Evolutionary conservation across 495 filamentous ascomycete genomes (phyloP).

Genomic region (Neurospora hispaniola): DNA sequence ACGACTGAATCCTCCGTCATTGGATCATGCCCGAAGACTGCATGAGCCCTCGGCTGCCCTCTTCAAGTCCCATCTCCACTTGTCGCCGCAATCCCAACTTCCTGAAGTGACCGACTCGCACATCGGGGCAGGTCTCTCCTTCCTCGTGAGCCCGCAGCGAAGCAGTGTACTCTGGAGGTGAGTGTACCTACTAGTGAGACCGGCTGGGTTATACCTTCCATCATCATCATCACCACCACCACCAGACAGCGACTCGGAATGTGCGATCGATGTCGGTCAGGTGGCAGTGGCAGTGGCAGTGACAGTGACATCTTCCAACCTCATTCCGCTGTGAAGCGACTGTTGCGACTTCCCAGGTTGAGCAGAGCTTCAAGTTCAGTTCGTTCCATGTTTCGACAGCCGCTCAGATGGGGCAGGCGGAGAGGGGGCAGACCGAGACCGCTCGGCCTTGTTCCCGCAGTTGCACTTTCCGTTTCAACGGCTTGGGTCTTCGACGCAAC

Average conservation of each 20-base stretch:
- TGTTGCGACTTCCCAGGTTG: neutral
- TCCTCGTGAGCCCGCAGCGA: neutral
- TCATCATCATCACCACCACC: neutral
- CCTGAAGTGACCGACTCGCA: neutral
- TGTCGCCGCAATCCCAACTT: neutral
- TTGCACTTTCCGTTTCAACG: neutral
- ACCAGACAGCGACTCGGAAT: neutral
- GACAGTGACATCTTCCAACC: neutral
- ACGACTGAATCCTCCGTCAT: neutral
- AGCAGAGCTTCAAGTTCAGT: neutral
- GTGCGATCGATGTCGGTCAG: neutral
- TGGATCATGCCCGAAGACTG: neutral
- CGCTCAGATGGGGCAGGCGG: neutral
- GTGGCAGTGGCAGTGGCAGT: neutral
- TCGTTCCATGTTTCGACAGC: neutral
- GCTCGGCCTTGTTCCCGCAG: neutral
- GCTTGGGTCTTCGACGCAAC: neutral
- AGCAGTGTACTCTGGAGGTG: neutral
- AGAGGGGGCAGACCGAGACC: neutral
- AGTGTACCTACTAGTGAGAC: neutral
- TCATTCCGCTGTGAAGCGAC: neutral
- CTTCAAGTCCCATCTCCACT: neutral
- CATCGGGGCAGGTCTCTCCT: neutral
- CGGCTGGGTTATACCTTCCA: neutral
- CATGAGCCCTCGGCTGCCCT: neutral